Evolutionary conservation across 2,329 filamentous ascomycete genomes (phyloP).

Genomic region (Fusarium sp.): DNA sequence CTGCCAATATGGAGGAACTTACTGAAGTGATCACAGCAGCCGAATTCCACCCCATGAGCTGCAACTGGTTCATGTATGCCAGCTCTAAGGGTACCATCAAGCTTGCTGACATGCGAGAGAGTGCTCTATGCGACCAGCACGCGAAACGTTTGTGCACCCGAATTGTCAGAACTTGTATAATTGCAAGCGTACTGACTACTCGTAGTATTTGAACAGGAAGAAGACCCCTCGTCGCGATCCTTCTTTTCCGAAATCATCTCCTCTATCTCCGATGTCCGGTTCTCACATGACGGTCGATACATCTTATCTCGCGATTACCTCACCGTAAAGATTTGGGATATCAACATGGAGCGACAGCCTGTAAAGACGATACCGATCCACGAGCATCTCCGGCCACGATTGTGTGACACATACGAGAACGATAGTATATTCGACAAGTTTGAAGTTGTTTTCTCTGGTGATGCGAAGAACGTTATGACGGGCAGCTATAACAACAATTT

Average conservation of each 20-base stretch:
- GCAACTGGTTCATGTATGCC: constrained; percentile 99
- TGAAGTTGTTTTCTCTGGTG: constrained; percentile 97
- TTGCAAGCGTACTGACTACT: constrained; percentile 34
- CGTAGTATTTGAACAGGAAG: constrained; percentile 97
- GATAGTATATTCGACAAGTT: constrained; percentile 99
- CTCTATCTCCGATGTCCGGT: constrained; percentile 97
- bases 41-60: constrained; percentile 95
- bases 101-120: constrained; percentile 97
- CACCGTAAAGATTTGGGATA: constrained; percentile 99
- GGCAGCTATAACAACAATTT: constrained; percentile 99
- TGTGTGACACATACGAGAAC: constrained; percentile 99
- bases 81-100: constrained; percentile 99
- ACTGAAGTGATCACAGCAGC: constrained; percentile 99
- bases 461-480: constrained; percentile 99
- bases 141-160: constrained; percentile 75
- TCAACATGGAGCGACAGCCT: constrained; percentile 98
- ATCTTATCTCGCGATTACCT: constrained; percentile 98
- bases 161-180: neutral
- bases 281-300: constrained; percentile 95
- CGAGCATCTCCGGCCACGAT: constrained; percentile 90
- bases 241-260: constrained; percentile 99
- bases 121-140: constrained; percentile 94
- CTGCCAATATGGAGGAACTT: constrained; percentile 99
- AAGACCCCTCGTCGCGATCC: constrained; percentile 94
- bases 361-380: constrained; percentile 99